Percentiles rank a stretch among this genome's conserved stretches.
phyloP scores from a whole-genome alignment of 2,329 filamentous ascomycete species.

The Truncatella angustata region DNA sequence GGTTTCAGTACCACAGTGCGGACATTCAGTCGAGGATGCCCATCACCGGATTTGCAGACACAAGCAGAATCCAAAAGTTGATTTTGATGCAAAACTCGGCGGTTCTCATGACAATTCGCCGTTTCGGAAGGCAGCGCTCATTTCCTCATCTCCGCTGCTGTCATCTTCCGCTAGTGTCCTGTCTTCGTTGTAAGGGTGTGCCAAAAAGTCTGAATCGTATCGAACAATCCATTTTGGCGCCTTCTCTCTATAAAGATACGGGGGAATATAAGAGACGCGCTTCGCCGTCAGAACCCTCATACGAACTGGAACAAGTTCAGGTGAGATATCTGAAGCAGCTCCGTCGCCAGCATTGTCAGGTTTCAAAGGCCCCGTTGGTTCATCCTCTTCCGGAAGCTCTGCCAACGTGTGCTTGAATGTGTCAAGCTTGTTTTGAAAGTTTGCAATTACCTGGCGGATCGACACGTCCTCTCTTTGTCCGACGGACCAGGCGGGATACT shows the following conservation, averaged over 20 bases:
- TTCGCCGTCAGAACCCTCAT: not conserved
- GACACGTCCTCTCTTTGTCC: not conserved
- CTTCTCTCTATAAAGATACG: conserved; percentile 2
- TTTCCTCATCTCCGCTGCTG: conserved; percentile 8
- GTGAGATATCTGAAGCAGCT: not conserved
- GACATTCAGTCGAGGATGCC: too few species aligned
- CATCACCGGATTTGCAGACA: not conserved
- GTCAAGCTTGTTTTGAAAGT: not conserved
- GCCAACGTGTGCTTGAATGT: not conserved
- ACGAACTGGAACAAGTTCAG: not conserved
- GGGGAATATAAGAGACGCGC: not conserved
- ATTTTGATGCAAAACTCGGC: not conserved
- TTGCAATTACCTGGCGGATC: not conserved
- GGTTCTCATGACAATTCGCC: not conserved
- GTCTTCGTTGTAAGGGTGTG: not conserved
- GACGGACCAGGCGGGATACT: not conserved
- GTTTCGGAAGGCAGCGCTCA: not conserved
- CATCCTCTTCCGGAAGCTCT: not conserved
- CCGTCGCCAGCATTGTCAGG: not conserved
- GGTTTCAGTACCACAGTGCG: too few species aligned
- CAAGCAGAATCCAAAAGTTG: too few species aligned
- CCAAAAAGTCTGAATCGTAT: not conserved
- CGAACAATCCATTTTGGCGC: not conserved
- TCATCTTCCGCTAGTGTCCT: not conserved
- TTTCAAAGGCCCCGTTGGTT: too few species aligned